phyloP scores from a whole-genome alignment of 1,139 yeast genomes.

The Taphrina sp. region DNA sequence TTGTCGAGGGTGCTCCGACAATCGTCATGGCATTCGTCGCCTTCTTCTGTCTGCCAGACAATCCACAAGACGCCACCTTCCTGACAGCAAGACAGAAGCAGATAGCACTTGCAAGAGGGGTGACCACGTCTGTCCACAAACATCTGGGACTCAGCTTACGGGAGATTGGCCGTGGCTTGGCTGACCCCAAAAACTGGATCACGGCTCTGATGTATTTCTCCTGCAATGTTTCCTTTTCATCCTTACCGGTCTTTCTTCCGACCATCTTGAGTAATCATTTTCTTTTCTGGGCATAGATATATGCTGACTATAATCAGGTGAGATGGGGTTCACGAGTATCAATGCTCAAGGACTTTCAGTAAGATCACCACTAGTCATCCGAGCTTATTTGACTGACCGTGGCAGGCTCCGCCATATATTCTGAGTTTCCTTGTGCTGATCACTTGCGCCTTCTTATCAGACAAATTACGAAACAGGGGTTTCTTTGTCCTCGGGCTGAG shows the following conservation, averaged over 20 bases:
- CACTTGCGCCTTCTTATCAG: slow-evolving; percentile 37
- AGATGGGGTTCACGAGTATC: slow-evolving; percentile 42
- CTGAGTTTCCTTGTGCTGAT: slow-evolving; percentile 40
- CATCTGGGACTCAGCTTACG: slow-evolving; percentile 50
- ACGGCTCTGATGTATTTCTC: slow-evolving; percentile 28
- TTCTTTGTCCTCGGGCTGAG: slow-evolving; percentile 40
- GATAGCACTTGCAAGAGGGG: slow-evolving; percentile 41
- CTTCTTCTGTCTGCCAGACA: slow-evolving; percentile 41
- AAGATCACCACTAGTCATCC: too few species aligned
- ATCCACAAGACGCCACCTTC: slow-evolving; percentile 10
- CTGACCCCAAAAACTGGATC: slow-evolving; percentile 53
- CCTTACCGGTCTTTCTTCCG: slow-evolving; percentile 39
- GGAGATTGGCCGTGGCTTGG: slow-evolving; percentile 51
- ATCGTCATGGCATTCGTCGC: slow-evolving; percentile 61
- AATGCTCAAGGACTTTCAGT: slow-evolving; percentile 41
- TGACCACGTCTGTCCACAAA: slow-evolving; percentile 47
- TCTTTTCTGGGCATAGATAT: too few species aligned
- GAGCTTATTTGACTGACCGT: too few species aligned
- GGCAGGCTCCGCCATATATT: slow-evolving; percentile 46
- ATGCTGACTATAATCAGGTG: too few species aligned
- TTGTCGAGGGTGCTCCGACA: slow-evolving; percentile 70
- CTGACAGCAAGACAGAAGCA: slow-evolving; percentile 7
- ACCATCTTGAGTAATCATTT: slow-evolving; percentile 43
- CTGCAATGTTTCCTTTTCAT: slow-evolving; percentile 39
- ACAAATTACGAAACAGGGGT: slow-evolving; percentile 39